Conservation (phyloP, 768 basidiomycete species). For the Mycena filopes region DNA sequence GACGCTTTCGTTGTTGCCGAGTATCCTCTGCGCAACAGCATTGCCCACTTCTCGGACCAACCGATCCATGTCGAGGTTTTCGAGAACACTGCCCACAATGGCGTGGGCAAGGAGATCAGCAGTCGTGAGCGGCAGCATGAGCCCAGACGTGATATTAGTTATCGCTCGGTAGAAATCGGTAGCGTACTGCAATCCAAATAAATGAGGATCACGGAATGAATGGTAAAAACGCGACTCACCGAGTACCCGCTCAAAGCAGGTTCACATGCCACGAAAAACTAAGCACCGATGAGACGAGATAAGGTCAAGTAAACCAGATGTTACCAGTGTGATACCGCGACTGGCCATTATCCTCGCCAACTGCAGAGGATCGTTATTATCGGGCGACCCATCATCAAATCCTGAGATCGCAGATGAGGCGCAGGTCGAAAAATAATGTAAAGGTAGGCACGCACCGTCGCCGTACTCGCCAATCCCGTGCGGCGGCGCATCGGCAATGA, state of each 20-base stretch:
- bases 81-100: slow-evolving; percentile 95
- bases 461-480: slow-evolving; percentile 98
- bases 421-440: slow-evolving; percentile 12
- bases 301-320: slow-evolving; percentile 40
- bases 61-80: slow-evolving; percentile 98
- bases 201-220: slow-evolving; percentile 6
- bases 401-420: slow-evolving; percentile 55
- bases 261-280: slow-evolving; percentile 99
- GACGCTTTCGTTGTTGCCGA: slow-evolving; percentile 93
- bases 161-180: slow-evolving; percentile 96
- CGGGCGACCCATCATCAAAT: slow-evolving; percentile 93
- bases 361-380: slow-evolving; percentile 90
- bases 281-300: slow-evolving; percentile 27
- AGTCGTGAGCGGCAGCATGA: slow-evolving; percentile 96
- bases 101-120: slow-evolving; percentile 95
- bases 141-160: slow-evolving; percentile 90
- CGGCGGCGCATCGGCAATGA: slow-evolving; percentile 97
- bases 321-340: slow-evolving; percentile 88
- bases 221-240: slow-evolving; percentile 53
- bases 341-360: slow-evolving; percentile 91
- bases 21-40: slow-evolving; percentile 91
- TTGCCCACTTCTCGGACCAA: slow-evolving; percentile 94
- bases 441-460: slow-evolving; percentile 70
- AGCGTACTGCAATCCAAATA: slow-evolving; percentile 66
- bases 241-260: slow-evolving; percentile 94